Conservation (phyloP, 805 yeast species). For the Debaryomyces tyrocola region DNA sequence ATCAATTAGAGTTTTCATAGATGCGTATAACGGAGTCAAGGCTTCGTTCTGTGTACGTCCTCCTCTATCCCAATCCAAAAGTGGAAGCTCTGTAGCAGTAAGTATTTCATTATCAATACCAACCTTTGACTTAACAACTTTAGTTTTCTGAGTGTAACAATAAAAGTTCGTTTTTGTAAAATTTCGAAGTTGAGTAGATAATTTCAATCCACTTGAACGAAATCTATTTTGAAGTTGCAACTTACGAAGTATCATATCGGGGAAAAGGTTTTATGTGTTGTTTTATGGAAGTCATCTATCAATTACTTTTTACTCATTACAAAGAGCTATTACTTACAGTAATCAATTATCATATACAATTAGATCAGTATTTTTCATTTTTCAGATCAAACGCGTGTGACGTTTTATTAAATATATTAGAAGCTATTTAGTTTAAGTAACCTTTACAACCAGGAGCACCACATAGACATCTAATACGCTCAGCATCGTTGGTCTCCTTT, state of each 20-base stretch:
- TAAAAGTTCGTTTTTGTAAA: no score
- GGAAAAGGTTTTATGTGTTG: no score
- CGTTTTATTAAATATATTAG: not conserved
- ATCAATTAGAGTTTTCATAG: slow-evolving; percentile 31
- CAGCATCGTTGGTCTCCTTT: slow-evolving; percentile 83
- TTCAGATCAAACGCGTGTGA: not conserved
- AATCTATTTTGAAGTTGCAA: no score
- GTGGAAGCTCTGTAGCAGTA: not conserved
- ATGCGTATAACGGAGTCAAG: slow-evolving; percentile 36
- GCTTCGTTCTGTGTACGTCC: slow-evolving; percentile 30
- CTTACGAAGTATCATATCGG: no score
- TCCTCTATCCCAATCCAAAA: slow-evolving; percentile 39
- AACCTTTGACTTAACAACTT: not conserved
- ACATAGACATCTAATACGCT: slow-evolving; percentile 87
- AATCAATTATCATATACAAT: not conserved
- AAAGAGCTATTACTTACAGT: no score
- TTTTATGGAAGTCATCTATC: no score
- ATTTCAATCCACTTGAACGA: no score
- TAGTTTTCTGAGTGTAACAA: not conserved
- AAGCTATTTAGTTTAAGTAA: slow-evolving; percentile 58
- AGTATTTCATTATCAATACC: not conserved
- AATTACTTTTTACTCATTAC: no score
- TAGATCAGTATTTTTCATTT: not conserved
- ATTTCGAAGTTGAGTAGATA: no score
- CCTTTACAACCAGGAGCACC: slow-evolving; percentile 97